Conservation (phyloP, 2,329 filamentous ascomycete genomes). For the Fusarium sp. region DNA sequence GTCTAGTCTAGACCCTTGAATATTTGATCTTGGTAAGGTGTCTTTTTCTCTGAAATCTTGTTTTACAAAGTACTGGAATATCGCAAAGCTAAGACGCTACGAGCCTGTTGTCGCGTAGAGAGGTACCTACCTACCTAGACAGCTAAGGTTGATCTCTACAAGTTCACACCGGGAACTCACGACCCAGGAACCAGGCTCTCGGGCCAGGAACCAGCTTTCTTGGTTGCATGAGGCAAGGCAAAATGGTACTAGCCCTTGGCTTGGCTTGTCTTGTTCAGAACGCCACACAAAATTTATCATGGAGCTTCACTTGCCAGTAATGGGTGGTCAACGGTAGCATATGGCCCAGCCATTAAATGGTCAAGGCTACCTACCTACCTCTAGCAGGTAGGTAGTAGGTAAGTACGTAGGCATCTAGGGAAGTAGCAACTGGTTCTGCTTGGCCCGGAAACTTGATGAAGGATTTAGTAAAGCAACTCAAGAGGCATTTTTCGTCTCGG, state of each 20-base stretch:
- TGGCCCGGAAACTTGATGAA: neutral
- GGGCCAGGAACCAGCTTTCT: conserved; percentile 16
- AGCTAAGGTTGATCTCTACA: neutral
- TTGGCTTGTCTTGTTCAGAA: neutral
- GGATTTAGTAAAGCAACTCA: neutral
- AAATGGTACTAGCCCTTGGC: neutral
- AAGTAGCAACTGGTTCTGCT: neutral
- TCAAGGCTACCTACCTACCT: neutral
- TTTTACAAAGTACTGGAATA: neutral
- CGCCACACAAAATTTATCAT: conserved; percentile 29
- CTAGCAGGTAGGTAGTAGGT: too few species aligned
- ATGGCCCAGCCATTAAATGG: neutral
- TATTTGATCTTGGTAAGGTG: conserved; percentile 43
- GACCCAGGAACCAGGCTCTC: conserved; percentile 22
- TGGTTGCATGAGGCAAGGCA: neutral
- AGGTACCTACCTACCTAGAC: neutral
- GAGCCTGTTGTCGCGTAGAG: neutral
- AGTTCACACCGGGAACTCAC: neutral
- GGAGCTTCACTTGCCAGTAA: neutral
- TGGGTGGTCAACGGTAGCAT: neutral
- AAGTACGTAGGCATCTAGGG: too few species aligned
- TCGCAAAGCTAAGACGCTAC: neutral
- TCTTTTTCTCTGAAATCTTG: conserved; percentile 18
- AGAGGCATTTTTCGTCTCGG: neutral
- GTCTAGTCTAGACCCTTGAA: conserved; percentile 41